Evolutionary conservation across 1,284 basidiomycete genomes (phyloP), one percentile per base, ranked within the genome.

Genomic region (Microbotryum saponariae): DNA sequence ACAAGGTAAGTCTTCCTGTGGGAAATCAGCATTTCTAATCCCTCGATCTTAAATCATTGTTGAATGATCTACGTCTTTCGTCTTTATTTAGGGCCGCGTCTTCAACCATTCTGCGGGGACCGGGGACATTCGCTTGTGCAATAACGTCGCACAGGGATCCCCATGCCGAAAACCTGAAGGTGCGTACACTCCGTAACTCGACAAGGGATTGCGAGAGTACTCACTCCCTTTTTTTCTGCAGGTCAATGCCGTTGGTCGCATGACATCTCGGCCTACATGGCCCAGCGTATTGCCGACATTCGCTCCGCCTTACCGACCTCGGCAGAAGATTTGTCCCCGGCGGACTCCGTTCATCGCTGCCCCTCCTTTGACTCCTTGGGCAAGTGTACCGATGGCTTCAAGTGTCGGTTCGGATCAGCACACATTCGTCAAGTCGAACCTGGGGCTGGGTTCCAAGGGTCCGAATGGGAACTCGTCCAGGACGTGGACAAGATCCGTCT

Each of bases 391-490:
- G 84, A 83, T 66, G 94, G 91, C 6, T 86, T 89, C 77, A 89
- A 90, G 75, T 98, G 94, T 74, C 85, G 94, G 2, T 96, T 89
- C 77, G 82, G 96, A 4, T 86, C 87, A 14, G 85, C 82, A 1
- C 94, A 97, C 72, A 58, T 68, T 46, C 45, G 42, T 16, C 56
- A 60, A 14, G 58, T 65, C 49, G 66, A 58, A 27, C 65, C 61
- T 1, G 65, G 65, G 1, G 23, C 60, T n/a, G 71, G 71, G 7
- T 65, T 69, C 51, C 48, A 58, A 51, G 60, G 58, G 0, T 58
- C 72, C 12, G 76, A 73, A 0, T 77, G 75, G 69, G 73, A 75
- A 55, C 65, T 79, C 4, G 64, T 81, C 0, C 77, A 77, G 1
- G 82, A 88, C 70, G 80, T 83, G 57, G 82, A 83, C 31, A 85